phyloP scores from a whole-genome alignment of 2,329 filamentous ascomycete genomes.

The Verticillium alfalfae region DNA sequence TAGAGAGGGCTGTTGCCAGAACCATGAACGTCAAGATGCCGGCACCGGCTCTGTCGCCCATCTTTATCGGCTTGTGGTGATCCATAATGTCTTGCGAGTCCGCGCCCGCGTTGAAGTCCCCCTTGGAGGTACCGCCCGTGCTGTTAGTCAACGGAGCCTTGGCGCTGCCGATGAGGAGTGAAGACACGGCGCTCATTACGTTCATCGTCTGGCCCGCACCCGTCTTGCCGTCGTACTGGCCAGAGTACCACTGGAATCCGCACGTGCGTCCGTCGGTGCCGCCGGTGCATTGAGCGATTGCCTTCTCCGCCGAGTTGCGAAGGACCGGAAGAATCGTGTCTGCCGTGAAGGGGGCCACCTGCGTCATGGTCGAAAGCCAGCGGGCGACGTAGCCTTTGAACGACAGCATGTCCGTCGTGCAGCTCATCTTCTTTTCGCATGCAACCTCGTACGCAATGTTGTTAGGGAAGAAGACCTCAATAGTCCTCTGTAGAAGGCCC shows the following conservation, averaged over 20 bases:
- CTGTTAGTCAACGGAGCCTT: conserved; percentile 34
- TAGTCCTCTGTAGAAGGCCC: conserved; percentile 27
- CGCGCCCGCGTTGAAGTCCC: conserved; percentile 35
- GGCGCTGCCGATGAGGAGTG: conserved; percentile 36
- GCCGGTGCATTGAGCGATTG: conserved; percentile 49
- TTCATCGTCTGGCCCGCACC: conserved; percentile 57
- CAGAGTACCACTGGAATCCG: conserved; percentile 48
- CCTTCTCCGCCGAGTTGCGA: conserved; percentile 44
- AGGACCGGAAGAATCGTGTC: conserved; percentile 46
- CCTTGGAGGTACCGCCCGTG: conserved; percentile 45
- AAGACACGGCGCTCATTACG: conserved; percentile 48
- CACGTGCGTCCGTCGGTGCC: conserved; percentile 43
- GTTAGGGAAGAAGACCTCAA: conserved; percentile 46
- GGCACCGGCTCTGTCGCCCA: conserved; percentile 40
- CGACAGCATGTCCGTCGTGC: conserved; percentile 57
- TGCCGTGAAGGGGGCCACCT: conserved; percentile 49
- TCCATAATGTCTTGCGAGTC: conserved; percentile 23
- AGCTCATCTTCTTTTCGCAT: conserved; percentile 50
- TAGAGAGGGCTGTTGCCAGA: conserved; percentile 28
- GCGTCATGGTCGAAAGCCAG: conserved; percentile 48
- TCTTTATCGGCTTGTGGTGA: conserved; percentile 28
- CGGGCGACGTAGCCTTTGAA: conserved; percentile 58
- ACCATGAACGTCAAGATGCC: conserved; percentile 41
- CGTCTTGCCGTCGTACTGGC: conserved; percentile 45
- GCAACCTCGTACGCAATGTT: conserved; percentile 55